Conservation (phyloP, 495 filamentous ascomycete species). For the Penicillium canariense region DNA sequence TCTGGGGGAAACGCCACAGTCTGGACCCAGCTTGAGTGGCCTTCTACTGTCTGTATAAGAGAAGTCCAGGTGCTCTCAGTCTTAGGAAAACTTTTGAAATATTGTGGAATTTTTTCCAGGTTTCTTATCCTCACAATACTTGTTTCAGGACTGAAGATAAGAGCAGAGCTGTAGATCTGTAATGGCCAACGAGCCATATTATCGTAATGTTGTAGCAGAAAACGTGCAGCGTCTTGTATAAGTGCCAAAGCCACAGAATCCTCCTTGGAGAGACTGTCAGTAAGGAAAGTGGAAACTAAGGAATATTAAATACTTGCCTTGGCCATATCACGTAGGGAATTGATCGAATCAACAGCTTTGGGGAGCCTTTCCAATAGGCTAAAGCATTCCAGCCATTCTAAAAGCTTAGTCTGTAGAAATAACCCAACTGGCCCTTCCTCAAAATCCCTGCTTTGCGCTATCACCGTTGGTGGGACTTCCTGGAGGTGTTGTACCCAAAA, state of each 20-base stretch:
- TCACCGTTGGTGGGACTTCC: not conserved
- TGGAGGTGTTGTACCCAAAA: slow-evolving; percentile 24
- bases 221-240: slow-evolving; percentile 24
- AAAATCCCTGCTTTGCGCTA: not conserved
- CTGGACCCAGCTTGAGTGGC: not conserved
- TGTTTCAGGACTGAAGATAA: slow-evolving; percentile 17
- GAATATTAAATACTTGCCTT: slow-evolving; percentile 4
- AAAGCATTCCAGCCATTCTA: slow-evolving; percentile 30
- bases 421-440: slow-evolving; percentile 6
- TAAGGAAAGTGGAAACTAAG: not conserved
- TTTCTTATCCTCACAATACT: slow-evolving; percentile 16
- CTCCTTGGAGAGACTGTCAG: not conserved
- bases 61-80: slow-evolving; percentile 1
- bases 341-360: slow-evolving; percentile 9
- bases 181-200: slow-evolving; percentile 16
- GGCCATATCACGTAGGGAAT: slow-evolving; percentile 4
- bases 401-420: slow-evolving; percentile 18
- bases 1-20: slow-evolving; percentile 2
- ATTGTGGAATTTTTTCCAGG: slow-evolving; percentile 6
- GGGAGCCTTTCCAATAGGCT: slow-evolving; percentile 22
- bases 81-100: not conserved
- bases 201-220: slow-evolving; percentile 21
- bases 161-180: slow-evolving; percentile 19
- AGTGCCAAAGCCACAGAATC: not conserved
- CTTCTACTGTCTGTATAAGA: not conserved